A percentile compares a stretch with the other conserved stretches of the same genome.
Evolutionary conservation across 768 basidiomycete species (phyloP).

Genomic region (Russula sp.): DNA sequence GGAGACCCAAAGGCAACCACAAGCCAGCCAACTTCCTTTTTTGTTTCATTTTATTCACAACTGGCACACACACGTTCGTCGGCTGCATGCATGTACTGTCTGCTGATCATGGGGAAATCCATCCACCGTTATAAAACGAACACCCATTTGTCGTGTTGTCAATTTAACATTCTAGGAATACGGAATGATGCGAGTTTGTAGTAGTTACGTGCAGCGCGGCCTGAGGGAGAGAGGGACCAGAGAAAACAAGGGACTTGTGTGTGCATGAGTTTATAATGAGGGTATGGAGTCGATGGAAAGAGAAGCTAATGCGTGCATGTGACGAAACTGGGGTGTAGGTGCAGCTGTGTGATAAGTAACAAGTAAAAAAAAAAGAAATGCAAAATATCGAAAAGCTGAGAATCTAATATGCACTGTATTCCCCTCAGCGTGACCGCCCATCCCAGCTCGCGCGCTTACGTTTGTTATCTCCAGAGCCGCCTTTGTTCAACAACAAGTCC

Average conservation of each 20-base stretch:
- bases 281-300: slow-evolving; percentile 11
- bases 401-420: neutral
- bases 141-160: neutral
- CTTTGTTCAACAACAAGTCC: slow-evolving; percentile 42
- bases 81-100: no score
- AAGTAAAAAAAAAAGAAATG: slow-evolving; percentile 9
- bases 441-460: slow-evolving; percentile 55
- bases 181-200: neutral
- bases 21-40: no score
- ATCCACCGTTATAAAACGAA: no score
- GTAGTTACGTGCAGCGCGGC: neutral
- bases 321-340: slow-evolving; percentile 8
- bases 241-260: neutral
- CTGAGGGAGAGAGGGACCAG: neutral
- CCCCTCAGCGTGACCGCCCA: slow-evolving; percentile 30
- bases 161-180: neutral
- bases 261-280: neutral
- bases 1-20: no score
- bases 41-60: no score
- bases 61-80: no score
- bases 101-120: no score
- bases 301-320: slow-evolving; percentile 8
- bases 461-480: slow-evolving; percentile 39
- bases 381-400: neutral
- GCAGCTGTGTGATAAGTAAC: slow-evolving; percentile 11